Percentiles rank a stretch among this genome's conserved stretches.
Conservation (phyloP, 2,329 filamentous ascomycete species). For the Neonectria magnoliae region DNA sequence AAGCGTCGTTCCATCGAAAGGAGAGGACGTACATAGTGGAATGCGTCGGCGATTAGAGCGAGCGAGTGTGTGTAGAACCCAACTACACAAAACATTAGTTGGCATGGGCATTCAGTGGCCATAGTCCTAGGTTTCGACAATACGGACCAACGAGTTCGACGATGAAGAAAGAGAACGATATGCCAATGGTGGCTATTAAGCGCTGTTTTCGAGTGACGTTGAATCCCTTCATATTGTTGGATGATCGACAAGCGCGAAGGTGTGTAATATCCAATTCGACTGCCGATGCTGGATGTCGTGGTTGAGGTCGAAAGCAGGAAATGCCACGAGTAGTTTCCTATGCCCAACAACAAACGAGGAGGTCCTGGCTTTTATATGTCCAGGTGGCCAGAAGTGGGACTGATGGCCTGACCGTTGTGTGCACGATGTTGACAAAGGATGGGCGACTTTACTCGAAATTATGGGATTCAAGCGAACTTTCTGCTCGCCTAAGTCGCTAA, state of each 20-base stretch:
- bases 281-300: neutral
- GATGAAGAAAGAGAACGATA: slow-evolving; percentile 62
- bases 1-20: neutral
- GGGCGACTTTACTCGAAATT: slow-evolving; percentile 11
- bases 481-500: slow-evolving; percentile 12
- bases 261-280: neutral
- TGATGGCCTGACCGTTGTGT: slow-evolving; percentile 22
- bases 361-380: slow-evolving; percentile 6
- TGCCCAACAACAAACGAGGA: neutral
- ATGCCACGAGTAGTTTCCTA: neutral
- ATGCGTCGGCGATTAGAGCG: slow-evolving; percentile 79
- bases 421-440: neutral
- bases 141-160: slow-evolving; percentile 60
- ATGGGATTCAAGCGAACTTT: slow-evolving; percentile 12
- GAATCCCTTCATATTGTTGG: slow-evolving; percentile 29
- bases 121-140: neutral
- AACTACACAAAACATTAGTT: slow-evolving; percentile 50
- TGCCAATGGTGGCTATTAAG: slow-evolving; percentile 58
- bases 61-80: slow-evolving; percentile 77
- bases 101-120: neutral
- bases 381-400: neutral
- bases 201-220: slow-evolving; percentile 53
- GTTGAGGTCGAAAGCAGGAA: neutral
- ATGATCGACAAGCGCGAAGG: neutral
- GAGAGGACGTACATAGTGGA: slow-evolving; percentile 72